These are phyloP conservation scores for Mycena albidolilacea DNA, from an alignment of 768 basidiomycete species.

Conservation along the genomic window DNA sequence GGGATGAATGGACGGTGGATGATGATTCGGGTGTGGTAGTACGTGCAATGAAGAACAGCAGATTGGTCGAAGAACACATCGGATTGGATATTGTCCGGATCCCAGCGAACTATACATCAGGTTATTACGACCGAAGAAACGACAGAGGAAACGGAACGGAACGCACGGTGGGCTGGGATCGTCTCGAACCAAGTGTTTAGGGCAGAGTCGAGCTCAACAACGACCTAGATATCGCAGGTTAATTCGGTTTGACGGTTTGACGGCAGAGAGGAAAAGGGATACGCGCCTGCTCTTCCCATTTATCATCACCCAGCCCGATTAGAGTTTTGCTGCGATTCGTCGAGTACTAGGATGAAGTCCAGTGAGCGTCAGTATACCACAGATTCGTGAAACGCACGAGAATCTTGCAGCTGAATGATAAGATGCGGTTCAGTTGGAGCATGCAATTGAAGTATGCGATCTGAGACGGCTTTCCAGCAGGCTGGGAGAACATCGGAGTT, in stretches of 20 bases:
- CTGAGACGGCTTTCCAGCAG: slow-evolving; percentile 54
- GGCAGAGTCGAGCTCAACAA: slow-evolving; percentile 82
- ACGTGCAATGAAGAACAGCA: slow-evolving; percentile 27
- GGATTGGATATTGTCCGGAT: slow-evolving; percentile 15
- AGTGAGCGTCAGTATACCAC: background rate
- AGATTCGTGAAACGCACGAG: background rate
- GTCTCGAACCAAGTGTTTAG: slow-evolving; percentile 49
- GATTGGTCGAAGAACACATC: slow-evolving; percentile 32
- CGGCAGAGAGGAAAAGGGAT: background rate
- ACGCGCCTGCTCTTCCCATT: slow-evolving; percentile 69
- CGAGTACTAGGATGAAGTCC: slow-evolving; percentile 65
- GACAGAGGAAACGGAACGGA: background rate
- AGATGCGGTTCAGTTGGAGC: slow-evolving; percentile 49
- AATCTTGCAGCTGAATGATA: slow-evolving; percentile 57
- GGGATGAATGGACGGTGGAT: slow-evolving; percentile 39
- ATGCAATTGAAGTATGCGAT: slow-evolving; percentile 60
- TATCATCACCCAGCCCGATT: slow-evolving; percentile 42
- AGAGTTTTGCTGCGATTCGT: slow-evolving; percentile 64
- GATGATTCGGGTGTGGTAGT: slow-evolving; percentile 31
- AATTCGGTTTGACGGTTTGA: background rate
- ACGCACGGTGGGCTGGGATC: slow-evolving; percentile 29
- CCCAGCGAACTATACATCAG: slow-evolving; percentile 32
- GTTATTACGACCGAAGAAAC: background rate
- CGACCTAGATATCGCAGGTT: slow-evolving; percentile 51
- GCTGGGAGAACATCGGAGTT: slow-evolving; percentile 57